Base-by-base conservation (phyloP, 2,329 filamentous ascomycete species). In the Aspergillus intermedius region DNA sequence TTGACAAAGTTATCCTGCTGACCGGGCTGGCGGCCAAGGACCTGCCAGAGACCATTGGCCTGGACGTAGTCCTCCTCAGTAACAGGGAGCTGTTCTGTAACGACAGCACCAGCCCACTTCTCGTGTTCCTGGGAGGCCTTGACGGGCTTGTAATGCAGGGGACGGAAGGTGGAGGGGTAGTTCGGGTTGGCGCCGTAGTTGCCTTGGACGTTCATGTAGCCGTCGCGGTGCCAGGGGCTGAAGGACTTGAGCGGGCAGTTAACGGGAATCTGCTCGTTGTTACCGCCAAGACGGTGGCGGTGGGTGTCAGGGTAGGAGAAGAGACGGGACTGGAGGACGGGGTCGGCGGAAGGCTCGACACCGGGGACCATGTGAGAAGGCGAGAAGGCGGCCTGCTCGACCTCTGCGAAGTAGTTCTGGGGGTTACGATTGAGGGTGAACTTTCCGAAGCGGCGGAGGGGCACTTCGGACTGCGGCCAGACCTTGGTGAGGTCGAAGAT, bases 301-400 rank as follows among this genome's bases (percentile, higher is more conserved):
- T 83, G 81, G 21, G 82, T 83, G 60, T 87, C 83, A 9, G 82
- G 79, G 69, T 87, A 87, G 1, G 82, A 86, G 74, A 87, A 87
- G 37, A 87, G 75, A 48, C 84, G 81, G 35, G 78, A 79, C 66
- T 87, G 83, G 3, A 87, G 73, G 34, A 87, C 82, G 1, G 84
- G 83, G 57, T 88, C 84, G 54, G 82, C 82, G 8, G 83, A 85
- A 12, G 83, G 79, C 66, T 87, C 83, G 49, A 84, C 79, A 46
- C 84, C 83, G 3, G 83, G 83, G 3, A 81, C 76, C 65, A 87
- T 68, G 62, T 87, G 82, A 5, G 81, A 77, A 35, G 84, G 84
- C 51, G 78, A 82, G 75, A 86, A 88, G 2, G 83, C 81, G 15
- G 80, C 76, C 62, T 87, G 84, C 70, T 88, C 84, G 44, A 87